phyloP scores from a whole-genome alignment of 1,284 basidiomycete genomes.

The Mycosarcoma mackinlayi region DNA sequence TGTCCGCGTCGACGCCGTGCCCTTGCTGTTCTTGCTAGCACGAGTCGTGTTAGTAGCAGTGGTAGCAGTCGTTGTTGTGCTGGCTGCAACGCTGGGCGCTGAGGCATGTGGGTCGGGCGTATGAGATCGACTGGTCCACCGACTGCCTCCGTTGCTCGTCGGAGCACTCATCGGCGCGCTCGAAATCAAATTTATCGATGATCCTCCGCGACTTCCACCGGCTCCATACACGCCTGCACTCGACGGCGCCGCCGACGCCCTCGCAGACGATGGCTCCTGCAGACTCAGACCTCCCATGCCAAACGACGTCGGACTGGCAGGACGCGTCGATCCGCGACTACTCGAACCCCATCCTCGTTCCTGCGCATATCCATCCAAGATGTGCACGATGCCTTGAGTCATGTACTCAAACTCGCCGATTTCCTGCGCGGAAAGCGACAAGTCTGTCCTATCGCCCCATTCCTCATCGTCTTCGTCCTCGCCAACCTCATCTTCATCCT shows the following conservation, averaged over 20 bases:
- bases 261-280: constrained; percentile 8
- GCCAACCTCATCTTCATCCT: constrained; percentile 26
- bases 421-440: constrained; percentile 56
- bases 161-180: constrained; percentile 22
- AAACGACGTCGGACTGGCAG: constrained; percentile 31
- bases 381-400: constrained; percentile 54
- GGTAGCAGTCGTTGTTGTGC: constrained; percentile 13
- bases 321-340: constrained; percentile 41
- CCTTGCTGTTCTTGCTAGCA: constrained; percentile 1
- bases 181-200: constrained; percentile 18
- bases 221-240: constrained; percentile 18
- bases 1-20: neutral
- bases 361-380: constrained; percentile 57
- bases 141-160: constrained; percentile 39
- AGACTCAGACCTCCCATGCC: constrained; percentile 36
- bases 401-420: constrained; percentile 60
- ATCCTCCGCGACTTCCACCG: constrained; percentile 21
- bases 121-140: constrained; percentile 46
- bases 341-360: constrained; percentile 45
- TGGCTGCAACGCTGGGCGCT: constrained; percentile 13
- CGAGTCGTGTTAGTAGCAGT: constrained; percentile 4
- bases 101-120: constrained; percentile 24
- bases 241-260: neutral
- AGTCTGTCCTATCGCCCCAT: constrained; percentile 46
- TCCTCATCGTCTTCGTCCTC: constrained; percentile 32